Conservation (phyloP, 2,329 filamentous ascomycete species). For the Leptographium lundbergii region DNA sequence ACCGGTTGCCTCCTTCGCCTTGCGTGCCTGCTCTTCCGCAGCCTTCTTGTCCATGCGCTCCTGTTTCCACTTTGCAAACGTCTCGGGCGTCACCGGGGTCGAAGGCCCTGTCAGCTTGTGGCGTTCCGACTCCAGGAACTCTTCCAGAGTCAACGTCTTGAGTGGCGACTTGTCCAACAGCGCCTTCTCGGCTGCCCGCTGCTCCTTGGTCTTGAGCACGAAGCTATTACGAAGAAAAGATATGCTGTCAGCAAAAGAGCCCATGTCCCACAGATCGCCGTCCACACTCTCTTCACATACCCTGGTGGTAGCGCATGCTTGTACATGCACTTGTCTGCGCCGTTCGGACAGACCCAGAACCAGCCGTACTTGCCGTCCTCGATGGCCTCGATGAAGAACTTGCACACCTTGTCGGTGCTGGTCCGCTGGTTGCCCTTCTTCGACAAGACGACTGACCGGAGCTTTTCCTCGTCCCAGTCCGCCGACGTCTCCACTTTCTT, state of each 20-base stretch:
- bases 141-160: conserved; percentile 88
- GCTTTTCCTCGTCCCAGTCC: conserved; percentile 95
- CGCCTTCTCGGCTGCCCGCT: conserved; percentile 89
- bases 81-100: conserved; percentile 86
- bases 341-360: conserved; percentile 98
- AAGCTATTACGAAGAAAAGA: conserved; percentile 46
- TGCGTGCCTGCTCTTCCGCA: conserved; percentile 79
- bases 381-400: conserved; percentile 92
- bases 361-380: conserved; percentile 98
- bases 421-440: conserved; percentile 97
- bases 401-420: conserved; percentile 97
- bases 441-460: conserved; percentile 77
- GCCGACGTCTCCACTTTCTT: conserved; percentile 90
- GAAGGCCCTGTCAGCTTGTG: conserved; percentile 87
- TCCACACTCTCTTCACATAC: conserved; percentile 40
- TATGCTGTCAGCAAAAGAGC: neutral
- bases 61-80: conserved; percentile 95
- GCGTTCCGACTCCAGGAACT: conserved; percentile 91
- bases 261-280: neutral
- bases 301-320: conserved; percentile 89
- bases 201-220: conserved; percentile 94
- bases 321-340: conserved; percentile 97
- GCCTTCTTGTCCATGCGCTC: conserved; percentile 90
- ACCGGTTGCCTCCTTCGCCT: conserved; percentile 91
- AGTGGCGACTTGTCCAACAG: conserved; percentile 90